Base-by-base conservation (phyloP, 345 rosid species). In the Eucalyptus virginea region DNA sequence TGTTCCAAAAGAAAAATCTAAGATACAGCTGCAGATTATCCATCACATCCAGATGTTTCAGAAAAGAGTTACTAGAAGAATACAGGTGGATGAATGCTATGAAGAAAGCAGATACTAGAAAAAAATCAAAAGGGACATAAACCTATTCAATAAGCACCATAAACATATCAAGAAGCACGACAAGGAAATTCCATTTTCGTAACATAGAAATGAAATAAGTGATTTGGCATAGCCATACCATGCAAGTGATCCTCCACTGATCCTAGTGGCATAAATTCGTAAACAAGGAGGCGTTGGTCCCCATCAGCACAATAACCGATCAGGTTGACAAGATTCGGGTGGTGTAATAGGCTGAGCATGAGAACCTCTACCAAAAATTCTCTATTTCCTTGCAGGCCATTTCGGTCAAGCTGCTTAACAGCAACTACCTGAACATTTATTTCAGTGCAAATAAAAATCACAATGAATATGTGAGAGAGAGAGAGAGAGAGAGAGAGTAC, bases 301-400 rank as follows among this genome's bases (percentile, higher is more conserved):
- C 99, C 99, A 93, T 98, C 99, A 50, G 99, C 99, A 87, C 99
- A 97, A 93, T 98, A 98, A 87, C 99, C 99, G 87, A 97, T 97
- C 95, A 98, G 92, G 90, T 97, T 98, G 86, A 97, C 99, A 65
- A 98, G 99, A 90, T 98, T 97, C 86, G 96, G 89, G 88, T 98
- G 99, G 96, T 98, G 99, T 83, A 98, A 93, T 90, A 98, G 97
- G 90, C 99, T 97, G 89, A 98, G 97, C 99, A 98, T 96, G 86
- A 98, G 98, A 92, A 98, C 99, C 92, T 98, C 99, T 88, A 98
- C 99, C 88, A 95, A 96, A 93, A 98, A 98, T 92, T 98, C 99
- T 94, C 99, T 94, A 90, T 98, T 98, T 92, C 99, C 99, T 92
- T 98, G 99, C 89, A 96, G 96, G 80, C 99, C 99, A 52, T 98